Conservation (phyloP, 179 eudicot genomes). For the Amaranthus tricolor region DNA sequence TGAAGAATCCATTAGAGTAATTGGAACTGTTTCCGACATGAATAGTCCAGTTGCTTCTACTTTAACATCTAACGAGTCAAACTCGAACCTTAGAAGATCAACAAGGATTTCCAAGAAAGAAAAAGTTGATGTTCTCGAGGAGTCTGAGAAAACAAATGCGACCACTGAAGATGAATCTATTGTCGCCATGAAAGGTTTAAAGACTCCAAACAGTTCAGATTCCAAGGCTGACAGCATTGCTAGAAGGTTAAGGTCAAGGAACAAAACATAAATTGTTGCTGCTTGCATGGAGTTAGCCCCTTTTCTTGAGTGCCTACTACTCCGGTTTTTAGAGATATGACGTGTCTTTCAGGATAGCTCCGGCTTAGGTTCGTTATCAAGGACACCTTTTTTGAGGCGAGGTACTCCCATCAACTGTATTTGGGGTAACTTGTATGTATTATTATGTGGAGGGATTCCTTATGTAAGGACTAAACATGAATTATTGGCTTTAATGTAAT, state of each 20-base stretch:
- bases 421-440: background rate
- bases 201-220: slow-evolving; percentile 9
- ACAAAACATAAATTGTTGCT: slow-evolving; percentile 1
- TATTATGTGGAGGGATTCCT: background rate
- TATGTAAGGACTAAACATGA: background rate
- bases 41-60: slow-evolving; percentile 7
- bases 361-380: background rate
- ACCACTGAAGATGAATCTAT: slow-evolving; percentile 1
- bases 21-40: slow-evolving; percentile 12
- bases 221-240: slow-evolving; percentile 41
- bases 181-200: slow-evolving; percentile 18
- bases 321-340: slow-evolving; percentile 5
- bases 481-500: background rate
- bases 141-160: background rate
- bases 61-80: background rate
- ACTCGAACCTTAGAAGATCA: slow-evolving; percentile 11
- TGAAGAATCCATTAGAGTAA: background rate
- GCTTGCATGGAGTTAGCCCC: slow-evolving; percentile 3
- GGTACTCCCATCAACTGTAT: no score
- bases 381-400: background rate
- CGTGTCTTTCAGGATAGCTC: background rate
- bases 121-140: slow-evolving; percentile 10
- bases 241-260: slow-evolving; percentile 55
- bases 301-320: background rate
- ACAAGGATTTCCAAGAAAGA: slow-evolving; percentile 9